A percentile compares a stretch with the other conserved stretches of the same genome.
Conservation (phyloP, 2,329 filamentous ascomycete species). For the Aureobasidium lini region DNA sequence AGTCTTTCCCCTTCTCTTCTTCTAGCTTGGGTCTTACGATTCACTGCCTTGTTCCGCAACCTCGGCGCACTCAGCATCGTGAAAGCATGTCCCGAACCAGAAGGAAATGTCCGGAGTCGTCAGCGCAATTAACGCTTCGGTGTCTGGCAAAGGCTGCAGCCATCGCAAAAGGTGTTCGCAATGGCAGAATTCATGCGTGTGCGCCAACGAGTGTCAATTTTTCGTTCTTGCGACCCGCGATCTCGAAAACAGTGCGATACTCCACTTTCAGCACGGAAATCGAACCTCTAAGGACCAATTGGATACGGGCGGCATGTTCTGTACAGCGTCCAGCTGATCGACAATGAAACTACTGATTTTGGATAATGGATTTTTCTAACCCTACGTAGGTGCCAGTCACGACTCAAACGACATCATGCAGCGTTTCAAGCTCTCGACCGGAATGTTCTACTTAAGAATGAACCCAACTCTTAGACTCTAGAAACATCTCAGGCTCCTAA, state of each 20-base stretch:
- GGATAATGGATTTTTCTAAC: slow-evolving; percentile 1
- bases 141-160: background rate
- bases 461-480: background rate
- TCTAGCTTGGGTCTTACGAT: background rate
- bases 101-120: too few relatives aligned
- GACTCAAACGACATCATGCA: background rate
- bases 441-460: background rate
- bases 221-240: background rate
- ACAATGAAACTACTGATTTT: background rate
- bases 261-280: slow-evolving; percentile 9
- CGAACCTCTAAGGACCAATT: background rate
- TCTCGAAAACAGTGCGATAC: slow-evolving; percentile 4
- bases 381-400: background rate
- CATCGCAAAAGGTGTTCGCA: background rate
- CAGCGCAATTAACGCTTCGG: too few relatives aligned
- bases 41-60: background rate
- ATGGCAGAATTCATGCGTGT: background rate
- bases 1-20: background rate
- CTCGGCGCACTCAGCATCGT: background rate
- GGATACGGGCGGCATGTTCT: slow-evolving; percentile 1
- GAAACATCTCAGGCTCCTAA: background rate
- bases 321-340: slow-evolving; percentile 9
- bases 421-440: too few relatives aligned
- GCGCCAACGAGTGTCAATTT: background rate
- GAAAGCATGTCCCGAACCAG: too few relatives aligned